Percentiles rank a stretch among this genome's conserved stretches.
phyloP scores from a whole-genome alignment of 148 eudicot genomes.

The Cornus suecica region DNA sequence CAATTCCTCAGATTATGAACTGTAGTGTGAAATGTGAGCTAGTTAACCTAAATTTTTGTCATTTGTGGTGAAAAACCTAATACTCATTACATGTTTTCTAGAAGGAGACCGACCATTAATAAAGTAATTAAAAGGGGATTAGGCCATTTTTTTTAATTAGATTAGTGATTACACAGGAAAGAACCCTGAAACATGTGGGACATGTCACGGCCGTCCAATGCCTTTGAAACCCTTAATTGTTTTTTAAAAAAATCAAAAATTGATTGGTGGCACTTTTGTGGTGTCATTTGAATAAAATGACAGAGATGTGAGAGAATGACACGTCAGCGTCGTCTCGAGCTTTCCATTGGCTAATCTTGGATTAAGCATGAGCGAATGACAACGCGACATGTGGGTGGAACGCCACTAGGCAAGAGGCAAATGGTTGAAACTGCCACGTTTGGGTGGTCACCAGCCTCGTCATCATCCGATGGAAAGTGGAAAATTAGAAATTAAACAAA shows the following conservation, averaged over 20 bases:
- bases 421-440: constrained; percentile 1
- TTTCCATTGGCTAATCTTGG: constrained; percentile 6
- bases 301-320: not conserved
- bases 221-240: not conserved
- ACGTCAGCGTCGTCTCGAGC: not conserved
- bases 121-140: constrained; percentile 9
- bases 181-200: not conserved
- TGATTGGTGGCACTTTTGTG: not conserved
- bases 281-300: too few relatives aligned
- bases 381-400: not conserved
- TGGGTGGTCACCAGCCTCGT: constrained; percentile 6
- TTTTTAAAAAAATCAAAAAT: too few relatives aligned
- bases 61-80: constrained; percentile 29
- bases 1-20: constrained; percentile 18
- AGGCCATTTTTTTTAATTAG: not conserved
- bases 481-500: not conserved
- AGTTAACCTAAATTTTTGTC: constrained; percentile 6
- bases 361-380: constrained; percentile 6
- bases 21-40: not conserved
- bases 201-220: not conserved
- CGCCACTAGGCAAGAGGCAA: constrained; percentile 11
- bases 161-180: not conserved
- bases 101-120: constrained; percentile 26
- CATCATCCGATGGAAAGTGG: constrained; percentile 12
- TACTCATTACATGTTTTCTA: constrained; percentile 17